Evolutionary conservation across 2,329 filamentous ascomycete genomes (phyloP).

Genomic region (Biscogniauxia sp.): DNA sequence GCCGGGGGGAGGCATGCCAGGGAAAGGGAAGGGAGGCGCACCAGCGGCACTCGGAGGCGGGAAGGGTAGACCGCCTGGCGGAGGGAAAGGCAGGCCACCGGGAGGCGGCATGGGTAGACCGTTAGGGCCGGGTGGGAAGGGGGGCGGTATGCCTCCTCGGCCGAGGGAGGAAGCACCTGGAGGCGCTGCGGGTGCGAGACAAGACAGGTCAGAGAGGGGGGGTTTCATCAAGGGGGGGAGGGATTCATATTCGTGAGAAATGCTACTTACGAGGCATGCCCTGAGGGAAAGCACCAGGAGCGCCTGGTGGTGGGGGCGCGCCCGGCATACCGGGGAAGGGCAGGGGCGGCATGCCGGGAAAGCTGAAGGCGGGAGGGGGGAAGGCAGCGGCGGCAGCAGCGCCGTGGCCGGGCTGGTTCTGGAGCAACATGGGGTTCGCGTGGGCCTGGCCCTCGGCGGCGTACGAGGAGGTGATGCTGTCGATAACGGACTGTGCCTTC

Average conservation of each 20-base stretch:
- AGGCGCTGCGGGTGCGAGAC: conserved; percentile 41
- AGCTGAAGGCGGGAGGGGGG: conserved; percentile 57
- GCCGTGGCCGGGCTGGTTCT: conserved; percentile 58
- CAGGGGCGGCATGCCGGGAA: conserved; percentile 50
- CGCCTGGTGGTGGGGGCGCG: conserved; percentile 43
- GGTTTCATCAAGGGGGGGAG: background rate
- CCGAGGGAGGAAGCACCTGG: conserved; percentile 34
- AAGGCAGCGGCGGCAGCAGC: conserved; percentile 32
- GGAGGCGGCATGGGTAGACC: conserved; percentile 50
- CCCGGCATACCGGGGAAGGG: conserved; percentile 40
- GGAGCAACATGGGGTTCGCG: conserved; percentile 78
- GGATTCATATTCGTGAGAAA: too few relatives aligned
- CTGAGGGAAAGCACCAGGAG: conserved; percentile 48
- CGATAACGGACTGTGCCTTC: conserved; percentile 97
- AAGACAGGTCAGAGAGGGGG: conserved; percentile 15
- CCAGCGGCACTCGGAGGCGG: conserved; percentile 36
- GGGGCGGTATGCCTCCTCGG: conserved; percentile 48
- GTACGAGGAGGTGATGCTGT: conserved; percentile 95
- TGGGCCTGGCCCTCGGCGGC: conserved; percentile 87
- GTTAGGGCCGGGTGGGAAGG: conserved; percentile 38
- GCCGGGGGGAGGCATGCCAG: conserved; percentile 42
- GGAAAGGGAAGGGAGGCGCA: conserved; percentile 52
- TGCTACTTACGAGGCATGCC: conserved; percentile 55
- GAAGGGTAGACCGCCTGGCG: conserved; percentile 32
- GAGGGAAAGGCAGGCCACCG: conserved; percentile 31